Percentiles rank a stretch among this genome's conserved stretches.
Evolutionary conservation across 192 early-diverging fungal genomes (phyloP).

Genomic region (Coemansia sp.): DNA sequence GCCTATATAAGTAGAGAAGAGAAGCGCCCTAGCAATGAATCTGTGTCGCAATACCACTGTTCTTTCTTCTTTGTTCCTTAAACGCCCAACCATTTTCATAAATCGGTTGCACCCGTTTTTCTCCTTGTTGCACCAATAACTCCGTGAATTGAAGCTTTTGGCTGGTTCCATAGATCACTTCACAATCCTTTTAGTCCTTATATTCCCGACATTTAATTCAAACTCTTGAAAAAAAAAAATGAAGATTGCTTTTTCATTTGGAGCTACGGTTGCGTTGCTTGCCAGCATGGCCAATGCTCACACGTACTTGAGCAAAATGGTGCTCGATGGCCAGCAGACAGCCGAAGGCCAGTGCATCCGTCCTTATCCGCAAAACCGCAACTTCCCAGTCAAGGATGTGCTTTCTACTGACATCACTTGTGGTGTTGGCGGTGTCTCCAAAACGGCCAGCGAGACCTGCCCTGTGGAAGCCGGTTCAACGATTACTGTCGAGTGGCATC

Average conservation of each 20-base stretch:
- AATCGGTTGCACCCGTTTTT: background rate
- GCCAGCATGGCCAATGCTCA: slow-evolving; percentile 27
- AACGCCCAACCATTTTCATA: background rate
- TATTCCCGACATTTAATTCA: too few relatives aligned
- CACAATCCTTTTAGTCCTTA: background rate
- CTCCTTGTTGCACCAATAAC: slow-evolving; percentile 1
- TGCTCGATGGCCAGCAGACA: slow-evolving; percentile 14
- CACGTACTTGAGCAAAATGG: slow-evolving; percentile 28
- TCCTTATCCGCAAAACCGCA: slow-evolving; percentile 20
- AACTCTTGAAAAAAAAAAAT: slow-evolving; percentile 3
- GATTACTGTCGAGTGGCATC: slow-evolving; percentile 33
- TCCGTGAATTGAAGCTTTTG: slow-evolving; percentile 16
- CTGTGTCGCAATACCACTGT: slow-evolving; percentile 6
- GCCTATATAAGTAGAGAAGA: background rate
- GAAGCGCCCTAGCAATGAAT: background rate
- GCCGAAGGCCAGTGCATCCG: slow-evolving; percentile 32
- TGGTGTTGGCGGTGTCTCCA: slow-evolving; percentile 14
- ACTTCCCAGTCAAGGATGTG: slow-evolving; percentile 27
- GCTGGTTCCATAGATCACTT: slow-evolving; percentile 19
- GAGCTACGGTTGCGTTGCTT: slow-evolving; percentile 7
- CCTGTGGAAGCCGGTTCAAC: slow-evolving; percentile 23
- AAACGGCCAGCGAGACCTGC: slow-evolving; percentile 19
- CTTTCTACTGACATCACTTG: slow-evolving; percentile 19
- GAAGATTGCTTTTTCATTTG: slow-evolving; percentile 9
- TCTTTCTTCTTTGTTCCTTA: background rate